These are phyloP conservation scores for Geranomyces michiganensis DNA, from an alignment of 192 early-diverging fungal genomes.

Conservation along the genomic window DNA sequence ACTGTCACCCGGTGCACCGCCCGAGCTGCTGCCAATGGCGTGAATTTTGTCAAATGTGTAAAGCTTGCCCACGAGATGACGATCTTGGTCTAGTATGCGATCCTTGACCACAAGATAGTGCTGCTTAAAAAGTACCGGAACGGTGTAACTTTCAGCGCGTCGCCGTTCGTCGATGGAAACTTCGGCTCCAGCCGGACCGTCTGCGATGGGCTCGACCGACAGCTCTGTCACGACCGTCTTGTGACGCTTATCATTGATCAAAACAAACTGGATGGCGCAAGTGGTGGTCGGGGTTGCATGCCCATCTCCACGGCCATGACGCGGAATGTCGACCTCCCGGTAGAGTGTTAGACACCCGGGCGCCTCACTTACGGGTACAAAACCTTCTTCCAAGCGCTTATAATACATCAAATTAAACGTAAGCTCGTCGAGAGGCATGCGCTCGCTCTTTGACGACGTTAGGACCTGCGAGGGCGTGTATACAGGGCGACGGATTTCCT, in stretches of 20 bases:
- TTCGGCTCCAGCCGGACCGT: slow-evolving; percentile 32
- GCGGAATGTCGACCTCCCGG: slow-evolving; percentile 35
- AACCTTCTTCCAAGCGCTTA: slow-evolving; percentile 49
- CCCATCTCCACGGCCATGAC: not conserved
- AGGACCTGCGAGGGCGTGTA: not conserved
- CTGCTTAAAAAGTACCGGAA: slow-evolving; percentile 39
- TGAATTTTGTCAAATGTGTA: slow-evolving; percentile 49
- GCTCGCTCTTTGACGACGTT: slow-evolving; percentile 7
- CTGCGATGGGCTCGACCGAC: slow-evolving; percentile 50
- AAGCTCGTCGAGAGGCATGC: slow-evolving; percentile 41
- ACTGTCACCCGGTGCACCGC: not conserved
- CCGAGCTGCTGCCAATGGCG: slow-evolving; percentile 19
- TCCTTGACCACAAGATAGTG: slow-evolving; percentile 32
- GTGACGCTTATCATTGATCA: slow-evolving; percentile 36
- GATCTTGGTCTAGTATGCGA: slow-evolving; percentile 31
- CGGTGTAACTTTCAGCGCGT: not conserved
- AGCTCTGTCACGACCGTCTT: slow-evolving; percentile 47
- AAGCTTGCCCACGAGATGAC: slow-evolving; percentile 32
- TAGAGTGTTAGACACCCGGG: slow-evolving; percentile 47
- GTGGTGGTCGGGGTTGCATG: not conserved
- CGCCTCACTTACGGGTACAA: slow-evolving; percentile 42
- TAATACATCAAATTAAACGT: slow-evolving; percentile 45
- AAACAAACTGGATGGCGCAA: slow-evolving; percentile 51
- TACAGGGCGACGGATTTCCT: not conserved
- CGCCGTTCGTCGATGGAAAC: not conserved